A percentile compares a stretch with the other conserved stretches of the same genome.
Evolutionary conservation across 2,329 filamentous ascomycete genomes (phyloP).

Genomic region (Ascochyta pisi): DNA sequence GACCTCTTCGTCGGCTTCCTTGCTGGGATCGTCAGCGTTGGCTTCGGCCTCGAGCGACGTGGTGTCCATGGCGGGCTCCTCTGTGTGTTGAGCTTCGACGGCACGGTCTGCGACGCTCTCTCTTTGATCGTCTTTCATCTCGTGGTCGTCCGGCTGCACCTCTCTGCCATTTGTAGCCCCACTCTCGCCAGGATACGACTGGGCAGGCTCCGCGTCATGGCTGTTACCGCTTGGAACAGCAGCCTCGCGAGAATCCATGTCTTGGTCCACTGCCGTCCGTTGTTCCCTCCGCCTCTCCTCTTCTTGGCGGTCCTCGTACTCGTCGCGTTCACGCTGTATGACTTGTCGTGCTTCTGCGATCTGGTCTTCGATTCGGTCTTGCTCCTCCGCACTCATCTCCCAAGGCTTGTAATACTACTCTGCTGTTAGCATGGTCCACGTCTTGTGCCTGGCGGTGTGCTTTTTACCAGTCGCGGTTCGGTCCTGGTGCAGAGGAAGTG

Average conservation of each 20-base stretch:
- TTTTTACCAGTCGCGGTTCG: constrained; percentile 75
- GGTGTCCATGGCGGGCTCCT: constrained; percentile 28
- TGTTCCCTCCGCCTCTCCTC: constrained; percentile 34
- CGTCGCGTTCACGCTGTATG: constrained; percentile 69
- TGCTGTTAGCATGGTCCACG: constrained; percentile 32
- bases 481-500: constrained; percentile 75
- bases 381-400: constrained; percentile 73
- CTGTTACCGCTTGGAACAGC: constrained; percentile 33
- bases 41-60: constrained; percentile 36
- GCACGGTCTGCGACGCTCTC: constrained; percentile 26
- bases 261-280: constrained; percentile 17
- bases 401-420: constrained; percentile 84
- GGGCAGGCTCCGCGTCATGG: constrained; percentile 30
- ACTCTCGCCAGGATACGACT: constrained; percentile 28
- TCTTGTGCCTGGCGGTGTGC: not conserved
- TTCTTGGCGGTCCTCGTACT: constrained; percentile 61
- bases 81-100: constrained; percentile 22
- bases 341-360: constrained; percentile 67
- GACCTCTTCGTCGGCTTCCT: constrained; percentile 70
- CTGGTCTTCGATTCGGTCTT: constrained; percentile 74
- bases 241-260: constrained; percentile 24
- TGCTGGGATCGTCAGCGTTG: constrained; percentile 45
- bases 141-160: constrained; percentile 29
- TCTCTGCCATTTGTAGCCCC: constrained; percentile 35
- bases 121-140: constrained; percentile 35